Evolutionary conservation across 257 asterid genomes (phyloP).

Genomic region (Solanum chiquidenum): DNA sequence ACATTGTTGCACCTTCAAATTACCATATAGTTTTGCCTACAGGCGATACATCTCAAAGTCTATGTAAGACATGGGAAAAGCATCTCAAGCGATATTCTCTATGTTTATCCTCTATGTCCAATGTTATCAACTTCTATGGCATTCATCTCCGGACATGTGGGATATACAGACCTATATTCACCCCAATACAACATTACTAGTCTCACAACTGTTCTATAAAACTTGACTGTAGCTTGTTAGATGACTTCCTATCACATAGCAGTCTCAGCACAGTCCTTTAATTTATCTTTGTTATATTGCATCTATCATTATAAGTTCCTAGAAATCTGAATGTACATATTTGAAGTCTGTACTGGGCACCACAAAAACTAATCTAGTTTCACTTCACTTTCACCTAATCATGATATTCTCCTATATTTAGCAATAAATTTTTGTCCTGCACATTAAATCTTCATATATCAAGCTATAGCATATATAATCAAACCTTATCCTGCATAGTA

Average conservation of each 20-base stretch:
- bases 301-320: neutral
- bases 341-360: neutral
- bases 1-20: neutral
- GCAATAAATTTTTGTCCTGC: neutral
- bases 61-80: neutral
- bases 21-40: neutral
- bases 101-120: neutral
- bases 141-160: neutral
- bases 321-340: neutral
- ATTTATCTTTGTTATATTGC: neutral
- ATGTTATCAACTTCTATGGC: neutral
- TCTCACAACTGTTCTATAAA: neutral
- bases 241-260: neutral
- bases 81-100: neutral
- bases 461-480: neutral
- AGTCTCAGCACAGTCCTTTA: neutral
- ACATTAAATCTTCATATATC: neutral
- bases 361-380: neutral
- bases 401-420: neutral
- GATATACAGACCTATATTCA: neutral
- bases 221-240: neutral
- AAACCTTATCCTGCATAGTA: neutral
- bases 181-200: neutral
- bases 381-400: neutral
- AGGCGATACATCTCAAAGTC: neutral